phyloP scores from a whole-genome alignment of 1,139 yeast genomes.

The Scheffersomyces parashehatae region DNA sequence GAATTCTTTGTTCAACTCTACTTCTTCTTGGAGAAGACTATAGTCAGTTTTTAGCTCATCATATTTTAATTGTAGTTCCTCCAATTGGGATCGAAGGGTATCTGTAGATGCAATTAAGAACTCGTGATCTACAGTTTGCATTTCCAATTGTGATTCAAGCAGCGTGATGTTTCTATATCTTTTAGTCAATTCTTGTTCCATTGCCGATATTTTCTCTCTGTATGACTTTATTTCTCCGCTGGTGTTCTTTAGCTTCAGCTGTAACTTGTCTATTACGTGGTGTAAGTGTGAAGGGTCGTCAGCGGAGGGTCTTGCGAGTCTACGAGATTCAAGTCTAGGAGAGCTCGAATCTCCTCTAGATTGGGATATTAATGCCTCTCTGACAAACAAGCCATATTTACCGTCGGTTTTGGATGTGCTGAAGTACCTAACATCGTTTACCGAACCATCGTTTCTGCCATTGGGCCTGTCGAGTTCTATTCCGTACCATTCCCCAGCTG shows the following conservation, averaged over 20 bases:
- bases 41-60: constrained; percentile 42
- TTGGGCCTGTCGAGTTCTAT: constrained; percentile 60
- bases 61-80: constrained; percentile 33
- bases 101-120: constrained; percentile 46
- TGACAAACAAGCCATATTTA: constrained; percentile 62
- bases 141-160: constrained; percentile 49
- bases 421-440: constrained; percentile 66
- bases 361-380: constrained; percentile 28
- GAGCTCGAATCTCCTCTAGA: background rate
- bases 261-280: constrained; percentile 45
- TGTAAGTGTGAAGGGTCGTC: constrained; percentile 14
- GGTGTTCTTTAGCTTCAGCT: constrained; percentile 34
- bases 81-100: constrained; percentile 28
- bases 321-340: constrained; percentile 3
- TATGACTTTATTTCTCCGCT: constrained; percentile 29
- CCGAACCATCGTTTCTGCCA: constrained; percentile 83
- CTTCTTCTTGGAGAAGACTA: constrained; percentile 47
- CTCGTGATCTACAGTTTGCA: constrained; percentile 54
- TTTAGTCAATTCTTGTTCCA: constrained; percentile 13
- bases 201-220: constrained; percentile 17
- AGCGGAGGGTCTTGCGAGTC: background rate
- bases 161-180: constrained; percentile 4
- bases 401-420: constrained; percentile 38
- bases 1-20: constrained; percentile 41
- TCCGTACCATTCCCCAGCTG: constrained; percentile 77